These are phyloP conservation scores for Ophiostoma tasmaniense DNA, from an alignment of 2,329 filamentous ascomycete genomes.

Conservation along the genomic window DNA sequence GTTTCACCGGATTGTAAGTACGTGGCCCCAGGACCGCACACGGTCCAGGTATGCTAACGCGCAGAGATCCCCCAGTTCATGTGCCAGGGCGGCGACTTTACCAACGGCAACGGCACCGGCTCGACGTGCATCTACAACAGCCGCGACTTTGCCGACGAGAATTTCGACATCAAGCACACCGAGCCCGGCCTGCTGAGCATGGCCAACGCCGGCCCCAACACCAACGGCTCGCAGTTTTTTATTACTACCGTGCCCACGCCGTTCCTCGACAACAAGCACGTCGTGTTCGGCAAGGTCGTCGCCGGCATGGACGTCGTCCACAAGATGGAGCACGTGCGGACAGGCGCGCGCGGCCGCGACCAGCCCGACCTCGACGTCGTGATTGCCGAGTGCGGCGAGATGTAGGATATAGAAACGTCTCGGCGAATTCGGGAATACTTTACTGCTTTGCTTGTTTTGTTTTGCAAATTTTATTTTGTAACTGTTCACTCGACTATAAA, in stretches of 20 bases:
- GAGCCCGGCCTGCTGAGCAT: conserved; percentile 76
- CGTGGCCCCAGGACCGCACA: too few species aligned
- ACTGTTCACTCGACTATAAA: too few species aligned
- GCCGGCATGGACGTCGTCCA: conserved; percentile 84
- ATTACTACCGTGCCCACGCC: conserved; percentile 83
- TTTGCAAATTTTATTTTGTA: too few species aligned
- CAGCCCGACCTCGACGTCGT: conserved; percentile 77
- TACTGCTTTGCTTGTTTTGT: too few species aligned
- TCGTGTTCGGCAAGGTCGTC: conserved; percentile 86
- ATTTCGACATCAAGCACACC: conserved; percentile 73
- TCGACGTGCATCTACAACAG: conserved; percentile 73
- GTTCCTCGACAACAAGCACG: conserved; percentile 86
- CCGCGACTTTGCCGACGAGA: conserved; percentile 81
- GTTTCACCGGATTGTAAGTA: conserved; percentile 86
- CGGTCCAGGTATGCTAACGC: too few species aligned
- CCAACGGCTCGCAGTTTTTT: conserved; percentile 96
- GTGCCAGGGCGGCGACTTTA: conserved; percentile 94
- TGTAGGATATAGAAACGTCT: conserved; percentile 43
- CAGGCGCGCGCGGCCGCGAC: conserved; percentile 63
- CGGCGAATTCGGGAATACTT: not conserved
- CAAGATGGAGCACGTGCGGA: conserved; percentile 89
- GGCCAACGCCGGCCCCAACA: conserved; percentile 89
- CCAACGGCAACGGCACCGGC: conserved; percentile 81
- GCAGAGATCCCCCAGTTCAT: conserved; percentile 98
- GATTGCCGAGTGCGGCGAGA: conserved; percentile 84